Base-by-base conservation (phyloP, 2,329 filamentous ascomycete species). In the Exserohilum turcica region DNA sequence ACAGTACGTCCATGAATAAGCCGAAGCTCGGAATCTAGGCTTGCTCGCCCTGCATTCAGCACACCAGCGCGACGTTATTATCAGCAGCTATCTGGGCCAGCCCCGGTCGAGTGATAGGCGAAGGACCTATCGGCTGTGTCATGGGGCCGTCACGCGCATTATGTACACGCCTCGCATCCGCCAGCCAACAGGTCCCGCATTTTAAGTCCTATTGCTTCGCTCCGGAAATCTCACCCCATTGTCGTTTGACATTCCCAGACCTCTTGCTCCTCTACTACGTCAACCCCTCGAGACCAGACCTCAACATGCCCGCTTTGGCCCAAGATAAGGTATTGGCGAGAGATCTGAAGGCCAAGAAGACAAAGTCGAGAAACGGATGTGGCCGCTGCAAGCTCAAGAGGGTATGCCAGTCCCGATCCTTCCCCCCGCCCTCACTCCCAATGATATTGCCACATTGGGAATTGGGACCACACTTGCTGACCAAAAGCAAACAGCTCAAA, bases 331-430 rank as follows among this genome's bases (percentile, higher is more conserved):
- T 51, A 48, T 43, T 64, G 43, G 52, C 60, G 54, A 67, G 58
- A 54, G 69, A 70, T 48, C 49, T 64, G 21, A 67, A 68, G 53
- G 53, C 54, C 19, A 73, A 72, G 56, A 73, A 73, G 61, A 72
- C 71, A 16, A 73, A 73, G 54, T 70, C 66, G 36, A 65, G 71
- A 47, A 73, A 73, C 43, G 71, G 71, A 21, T 73, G 71, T 40
- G 63, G 65, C 29, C 61, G 71, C 43, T 73, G 71, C 61, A 73
- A 73, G 43, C 59, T 70, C 46, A 73, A 73, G 61, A 61, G 71
- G 59, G 71, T 73, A 62, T 24, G 21, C 21, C 50, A 46, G 29
- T 51, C 27, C 10, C 43, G 44, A 24, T 51, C 27, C 10, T 39
- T 18, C 33, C 37, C 35, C 42, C 38, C 13, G 29, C 27, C 18